Base-by-base conservation (phyloP, 2,329 filamentous ascomycete species). In the Ascosphaera aggregata region DNA sequence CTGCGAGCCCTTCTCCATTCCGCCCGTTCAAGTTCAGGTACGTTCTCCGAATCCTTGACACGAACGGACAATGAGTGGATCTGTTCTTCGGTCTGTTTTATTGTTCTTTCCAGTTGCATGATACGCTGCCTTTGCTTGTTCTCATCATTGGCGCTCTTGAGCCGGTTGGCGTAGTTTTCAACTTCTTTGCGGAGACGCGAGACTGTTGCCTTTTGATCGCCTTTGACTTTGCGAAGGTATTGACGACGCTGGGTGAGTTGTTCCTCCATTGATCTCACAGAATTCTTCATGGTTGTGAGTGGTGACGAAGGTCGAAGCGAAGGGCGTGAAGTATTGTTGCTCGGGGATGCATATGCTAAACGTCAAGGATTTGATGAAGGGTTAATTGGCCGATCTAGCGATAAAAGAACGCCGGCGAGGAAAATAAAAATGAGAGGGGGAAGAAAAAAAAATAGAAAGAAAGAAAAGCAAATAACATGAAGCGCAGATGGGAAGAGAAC, bases 281-380 rank as follows among this genome's bases (percentile, higher is more conserved):
- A 75, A 43, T 74, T 73, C 51, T 67, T 73, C 38, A 76, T 57
- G 1, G 72, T 76, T 13, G 72, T 74, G 11, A 66, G 68, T 13
- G 72, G 72, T 18, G 72, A 76, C 31, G 70, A 71, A 36, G 72
- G 72, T 34, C 71, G 66, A 40, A 74, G 62, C 20, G 67, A 62
- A 43, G 69, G 67, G 43, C 71, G 69, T 37, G 65, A 61, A 40
- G 22, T 7, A 11, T 27, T 27, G 22, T 27, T 27, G 22, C 11
- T 27, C 22, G 22, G 11, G 11, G 22, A 27, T 7, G 22, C 22
- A 11, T 7, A 27, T 27, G 22, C 22, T 27, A n/a, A n/a, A n/a
- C n/a, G n/a, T n/a, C n/a, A n/a, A n/a, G n/a, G n/a, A n/a, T n/a
- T n/a, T n/a, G n/a, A n/a, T n/a, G n/a, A n/a, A n/a, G n/a, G n/a